phyloP scores from a whole-genome alignment of 305 asterid species.

The Rubia tinctorum region DNA sequence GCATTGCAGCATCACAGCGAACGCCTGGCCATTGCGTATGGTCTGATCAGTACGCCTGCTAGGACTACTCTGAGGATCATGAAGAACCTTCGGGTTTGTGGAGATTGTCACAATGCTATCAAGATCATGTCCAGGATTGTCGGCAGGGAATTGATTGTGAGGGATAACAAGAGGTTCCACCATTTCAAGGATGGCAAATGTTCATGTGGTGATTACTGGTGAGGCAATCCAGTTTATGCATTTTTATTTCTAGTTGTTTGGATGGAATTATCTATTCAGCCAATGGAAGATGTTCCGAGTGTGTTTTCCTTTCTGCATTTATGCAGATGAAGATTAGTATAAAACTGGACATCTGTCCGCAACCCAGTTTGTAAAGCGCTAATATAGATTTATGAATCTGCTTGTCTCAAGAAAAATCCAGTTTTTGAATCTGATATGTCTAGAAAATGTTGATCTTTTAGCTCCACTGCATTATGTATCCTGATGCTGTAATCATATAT shows the following conservation, averaged over 20 bases:
- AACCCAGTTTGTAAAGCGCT: constrained; percentile 1
- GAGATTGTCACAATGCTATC: constrained; percentile 95
- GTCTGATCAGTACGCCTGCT: constrained; percentile 88
- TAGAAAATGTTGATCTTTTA: neutral
- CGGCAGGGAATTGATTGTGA: constrained; percentile 87
- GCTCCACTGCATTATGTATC: neutral
- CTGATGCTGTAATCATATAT: too few relatives aligned
- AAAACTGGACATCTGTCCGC: neutral
- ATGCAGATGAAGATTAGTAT: neutral
- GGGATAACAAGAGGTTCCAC: constrained; percentile 90
- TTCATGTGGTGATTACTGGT: constrained; percentile 97
- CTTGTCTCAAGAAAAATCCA: neutral
- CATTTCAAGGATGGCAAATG: constrained; percentile 94
- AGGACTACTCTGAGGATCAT: constrained; percentile 80
- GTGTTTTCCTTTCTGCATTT: neutral
- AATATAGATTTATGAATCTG: neutral
- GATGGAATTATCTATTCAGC: neutral
- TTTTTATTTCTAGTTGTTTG: neutral
- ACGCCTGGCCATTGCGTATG: constrained; percentile 88
- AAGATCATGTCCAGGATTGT: constrained; percentile 97
- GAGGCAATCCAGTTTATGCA: neutral
- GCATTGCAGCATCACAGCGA: constrained; percentile 88
- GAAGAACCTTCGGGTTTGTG: constrained; percentile 84
- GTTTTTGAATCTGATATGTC: neutral
- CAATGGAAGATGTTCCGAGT: constrained; percentile 5